Evolutionary conservation across 805 yeast species (phyloP), one percentile per base, ranked within the genome.

Genomic region (Candida ficus): DNA sequence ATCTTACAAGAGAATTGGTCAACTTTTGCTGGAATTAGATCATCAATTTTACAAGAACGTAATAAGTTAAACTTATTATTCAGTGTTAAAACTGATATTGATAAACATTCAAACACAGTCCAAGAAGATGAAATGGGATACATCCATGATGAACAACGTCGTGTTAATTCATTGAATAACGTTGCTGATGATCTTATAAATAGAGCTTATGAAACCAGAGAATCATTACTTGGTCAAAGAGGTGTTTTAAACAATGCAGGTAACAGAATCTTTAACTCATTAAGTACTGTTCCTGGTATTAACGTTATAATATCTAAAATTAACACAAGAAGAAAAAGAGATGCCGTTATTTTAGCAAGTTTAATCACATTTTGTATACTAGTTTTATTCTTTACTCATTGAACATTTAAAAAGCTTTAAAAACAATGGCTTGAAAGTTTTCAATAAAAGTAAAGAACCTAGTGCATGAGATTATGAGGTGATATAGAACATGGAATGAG

Each of bases 181-280:
- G 67, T 89, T 38, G 86, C 95, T 13, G 97, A 93, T 57, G 66
- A 83, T 33, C 67, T 93, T 43, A 71, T 91, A 29, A 74, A 75
- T n/a, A 90, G 83, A 57, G 98, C 96, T 1, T 83, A 77, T 64
- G 86, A 84, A 50, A 89, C 98, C 0, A 70, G 98, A 43, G 97
- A 90, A 45, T 95, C 86, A 54, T 73, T 93, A 39, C 50, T 73
- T 34, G 70, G 80, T 35, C 99, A 93, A 64, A 71, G 91, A 44
- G 73, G 71, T 29, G 58, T 74, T 7, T 67, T 93, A 39, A 68
- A 70, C 42, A 75, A 68, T 44, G 84, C 93, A 5, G 85, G 82
- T 47, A 70, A 75, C 42, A 71, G 77, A 43, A 66, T 90, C 41
- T 68, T 78, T 44, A 72, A 72, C 31, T 69, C 85, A 1, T 64